phyloP scores from a whole-genome alignment of 2,329 filamentous ascomycete genomes.

The Neurospora sp. region DNA sequence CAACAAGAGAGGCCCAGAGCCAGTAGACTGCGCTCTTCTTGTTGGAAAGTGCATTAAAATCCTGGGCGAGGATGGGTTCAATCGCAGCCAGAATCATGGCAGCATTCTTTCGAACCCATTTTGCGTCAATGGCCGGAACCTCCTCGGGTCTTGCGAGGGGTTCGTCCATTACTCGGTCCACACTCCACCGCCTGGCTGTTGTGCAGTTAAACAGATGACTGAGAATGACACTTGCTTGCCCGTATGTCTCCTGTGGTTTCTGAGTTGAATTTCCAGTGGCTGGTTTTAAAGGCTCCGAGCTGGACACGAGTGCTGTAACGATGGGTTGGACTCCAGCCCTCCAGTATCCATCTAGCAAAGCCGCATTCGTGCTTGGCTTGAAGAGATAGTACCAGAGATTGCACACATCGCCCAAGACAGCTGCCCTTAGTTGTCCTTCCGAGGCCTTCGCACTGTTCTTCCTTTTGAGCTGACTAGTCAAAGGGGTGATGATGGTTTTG shows the following conservation, averaged over 20 bases:
- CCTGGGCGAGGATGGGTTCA: conserved; percentile 47
- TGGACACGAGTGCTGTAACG: conserved; percentile 32
- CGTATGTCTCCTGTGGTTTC: conserved; percentile 33
- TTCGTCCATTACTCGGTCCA: conserved; percentile 56
- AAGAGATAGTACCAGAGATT: conserved; percentile 77
- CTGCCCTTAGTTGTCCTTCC: conserved; percentile 43
- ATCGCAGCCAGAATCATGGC: conserved; percentile 53
- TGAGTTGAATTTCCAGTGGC: neutral
- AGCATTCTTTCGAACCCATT: conserved; percentile 74
- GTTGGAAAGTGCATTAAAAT: conserved; percentile 52
- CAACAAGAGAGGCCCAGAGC: conserved; percentile 53
- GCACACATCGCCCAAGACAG: conserved; percentile 60
- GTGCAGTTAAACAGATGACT: conserved; percentile 58
- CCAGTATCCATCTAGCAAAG: conserved; percentile 71
- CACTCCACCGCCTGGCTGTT: conserved; percentile 57
- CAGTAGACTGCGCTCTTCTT: conserved; percentile 41
- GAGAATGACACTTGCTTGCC: conserved; percentile 58
- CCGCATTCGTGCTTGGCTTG: conserved; percentile 54
- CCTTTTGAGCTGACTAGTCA: conserved; percentile 58
- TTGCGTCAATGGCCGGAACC: conserved; percentile 71
- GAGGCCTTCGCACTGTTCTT: conserved; percentile 47
- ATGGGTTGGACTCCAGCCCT: conserved; percentile 59
- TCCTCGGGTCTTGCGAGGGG: conserved; percentile 57
- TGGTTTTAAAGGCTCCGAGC: neutral
- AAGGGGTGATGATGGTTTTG: conserved; percentile 51